Base-by-base conservation (phyloP, 2,329 filamentous ascomycete genomes). In the Pseudopyricularia cyperi region DNA sequence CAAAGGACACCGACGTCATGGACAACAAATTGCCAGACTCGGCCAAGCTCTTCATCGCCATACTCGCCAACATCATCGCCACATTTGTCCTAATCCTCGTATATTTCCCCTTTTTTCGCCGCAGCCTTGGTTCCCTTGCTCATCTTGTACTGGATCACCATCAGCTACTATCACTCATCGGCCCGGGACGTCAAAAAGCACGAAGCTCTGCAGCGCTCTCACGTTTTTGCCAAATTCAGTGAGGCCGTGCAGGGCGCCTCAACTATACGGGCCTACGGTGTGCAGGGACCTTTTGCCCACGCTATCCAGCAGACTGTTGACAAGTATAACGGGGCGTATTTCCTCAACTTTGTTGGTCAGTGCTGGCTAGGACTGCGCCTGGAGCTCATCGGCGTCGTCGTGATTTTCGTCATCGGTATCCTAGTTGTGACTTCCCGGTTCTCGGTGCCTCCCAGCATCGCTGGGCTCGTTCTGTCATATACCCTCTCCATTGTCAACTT, bases 1-100 rank as follows among this genome's bases (percentile, higher is more conserved):
- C 80, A 15, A 83, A 83, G 61, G 82, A 86, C 58, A 76, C 85
- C 42, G 79, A 84, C 58, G 79, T 79, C n/a, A 83, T 85, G 80
- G 82, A 85, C 63, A 83, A 83, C 60, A 77, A 75, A 17, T 68
- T 85, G 14, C 77, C 77, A 0, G 81, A 84, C 55, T 73, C 78
- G 1, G 80, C 84, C 63, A 75, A 81, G 54, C 54, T 52, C 82
- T 39, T 60, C 82, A 42, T 85, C 84, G 67, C 55, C 82, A 32
- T 75, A 83, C 56, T 76, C 80, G 1, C 15, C 32, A 34, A 17
- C 8, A 19, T 49, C 3, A n/a, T 24, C 15, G 19, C 28, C 6
- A 17, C 17, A 7, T 33, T 49, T 32, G 32, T 33, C 2, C 32
- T 49, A 15, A 35, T 49, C 30, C 17, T 49, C 11, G 30, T 22